A percentile compares a stretch with the other conserved stretches of the same genome.
Conservation (phyloP, 2,329 filamentous ascomycete species). For the Colletotrichum shisoi region DNA sequence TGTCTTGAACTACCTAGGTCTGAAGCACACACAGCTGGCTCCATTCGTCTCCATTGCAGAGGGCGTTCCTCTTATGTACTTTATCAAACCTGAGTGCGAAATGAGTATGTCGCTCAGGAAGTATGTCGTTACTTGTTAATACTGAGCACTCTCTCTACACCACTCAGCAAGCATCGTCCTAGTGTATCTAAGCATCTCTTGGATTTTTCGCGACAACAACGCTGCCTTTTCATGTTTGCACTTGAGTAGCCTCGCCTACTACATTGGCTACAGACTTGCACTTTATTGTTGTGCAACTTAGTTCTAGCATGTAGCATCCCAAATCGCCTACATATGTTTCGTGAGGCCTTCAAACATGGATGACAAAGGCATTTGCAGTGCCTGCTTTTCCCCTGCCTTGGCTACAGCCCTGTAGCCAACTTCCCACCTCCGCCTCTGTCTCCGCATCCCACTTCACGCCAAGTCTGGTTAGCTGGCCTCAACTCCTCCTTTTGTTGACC, state of each 20-base stretch:
- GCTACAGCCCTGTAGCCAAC: neutral
- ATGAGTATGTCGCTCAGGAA: neutral
- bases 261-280: neutral
- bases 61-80: neutral
- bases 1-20: neutral
- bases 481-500: neutral
- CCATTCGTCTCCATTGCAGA: slow-evolving; percentile 13
- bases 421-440: slow-evolving; percentile 2
- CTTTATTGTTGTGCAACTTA: neutral
- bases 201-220: neutral
- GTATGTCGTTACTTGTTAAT: no score
- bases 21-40: neutral
- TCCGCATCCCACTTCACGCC: slow-evolving; percentile 7
- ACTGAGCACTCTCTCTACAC: no score
- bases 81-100: neutral
- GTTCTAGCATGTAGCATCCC: neutral
- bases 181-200: neutral
- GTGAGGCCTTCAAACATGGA: neutral
- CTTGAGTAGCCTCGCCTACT: neutral
- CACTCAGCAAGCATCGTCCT: neutral
- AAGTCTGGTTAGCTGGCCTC: neutral
- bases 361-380: neutral
- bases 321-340: neutral
- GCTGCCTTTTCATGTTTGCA: neutral
- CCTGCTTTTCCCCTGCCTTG: neutral